A percentile compares a stretch with the other conserved stretches of the same genome.
Conservation (phyloP, 352 stramenopile species). For the Pythium diclinum region DNA sequence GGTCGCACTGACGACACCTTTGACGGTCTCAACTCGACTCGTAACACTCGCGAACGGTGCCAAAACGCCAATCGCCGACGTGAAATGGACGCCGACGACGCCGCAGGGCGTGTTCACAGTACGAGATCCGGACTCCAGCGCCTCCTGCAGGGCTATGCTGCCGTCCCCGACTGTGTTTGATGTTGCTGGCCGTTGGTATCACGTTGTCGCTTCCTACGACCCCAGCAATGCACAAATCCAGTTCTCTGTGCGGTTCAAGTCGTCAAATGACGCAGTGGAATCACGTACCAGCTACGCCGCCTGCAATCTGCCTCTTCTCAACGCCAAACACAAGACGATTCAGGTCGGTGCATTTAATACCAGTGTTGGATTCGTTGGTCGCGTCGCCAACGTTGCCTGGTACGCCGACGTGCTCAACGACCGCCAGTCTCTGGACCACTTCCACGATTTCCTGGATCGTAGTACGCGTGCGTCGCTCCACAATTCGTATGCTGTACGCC, state of each 20-base stretch:
- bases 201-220: constrained; percentile 56
- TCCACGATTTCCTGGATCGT: constrained; percentile 54
- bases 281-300: constrained; percentile 15
- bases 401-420: constrained; percentile 40
- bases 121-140: constrained; percentile 6
- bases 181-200: constrained; percentile 41
- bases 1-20: background rate
- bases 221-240: constrained; percentile 36
- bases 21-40: background rate
- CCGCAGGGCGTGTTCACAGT: constrained; percentile 23
- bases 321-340: constrained; percentile 33
- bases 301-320: constrained; percentile 46
- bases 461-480: constrained; percentile 30
- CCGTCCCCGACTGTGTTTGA: constrained; percentile 2
- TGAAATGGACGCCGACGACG: constrained; percentile 11
- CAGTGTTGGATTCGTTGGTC: constrained; percentile 33
- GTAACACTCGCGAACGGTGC: constrained; percentile 8
- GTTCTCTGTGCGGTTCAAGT: constrained; percentile 36
- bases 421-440: constrained; percentile 58
- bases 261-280: constrained; percentile 3
- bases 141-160: constrained; percentile 6
- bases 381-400: constrained; percentile 49
- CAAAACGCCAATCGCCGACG: constrained; percentile 12
- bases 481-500: constrained; percentile 48
- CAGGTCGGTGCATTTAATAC: constrained; percentile 29